A percentile compares a stretch with the other conserved stretches of the same genome.
Evolutionary conservation across 768 basidiomycete genomes (phyloP).

Genomic region (Suillus bovinus): DNA sequence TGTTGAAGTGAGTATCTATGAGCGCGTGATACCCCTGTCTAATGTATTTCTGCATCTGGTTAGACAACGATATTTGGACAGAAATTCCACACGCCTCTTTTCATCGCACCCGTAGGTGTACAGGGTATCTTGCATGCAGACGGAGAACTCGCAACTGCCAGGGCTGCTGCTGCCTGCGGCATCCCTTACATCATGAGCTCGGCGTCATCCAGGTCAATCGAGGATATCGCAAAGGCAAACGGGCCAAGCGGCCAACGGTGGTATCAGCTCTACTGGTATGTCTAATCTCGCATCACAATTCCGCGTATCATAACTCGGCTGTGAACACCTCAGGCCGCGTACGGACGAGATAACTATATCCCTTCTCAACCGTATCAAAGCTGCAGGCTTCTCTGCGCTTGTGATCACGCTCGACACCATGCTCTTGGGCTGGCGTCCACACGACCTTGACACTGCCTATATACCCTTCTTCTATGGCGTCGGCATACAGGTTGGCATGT

Average conservation of each 20-base stretch:
- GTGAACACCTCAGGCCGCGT: constrained; percentile 50
- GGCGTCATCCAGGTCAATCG: constrained; percentile 70
- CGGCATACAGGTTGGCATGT: constrained; percentile 64
- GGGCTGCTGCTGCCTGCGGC: constrained; percentile 59
- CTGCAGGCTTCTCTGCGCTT: constrained; percentile 64
- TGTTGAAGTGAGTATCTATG: constrained; percentile 50
- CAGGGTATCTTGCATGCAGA: constrained; percentile 73
- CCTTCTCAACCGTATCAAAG: constrained; percentile 64
- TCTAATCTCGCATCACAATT: not conserved
- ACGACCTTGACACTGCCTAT: constrained; percentile 65
- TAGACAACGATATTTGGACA: constrained; percentile 75
- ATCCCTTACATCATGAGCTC: constrained; percentile 78
- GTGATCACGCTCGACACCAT: constrained; percentile 82
- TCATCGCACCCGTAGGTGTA: constrained; percentile 77
- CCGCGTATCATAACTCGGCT: not conserved
- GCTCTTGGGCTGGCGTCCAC: constrained; percentile 73
- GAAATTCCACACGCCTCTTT: constrained; percentile 57
- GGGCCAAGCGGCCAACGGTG: constrained; percentile 63
- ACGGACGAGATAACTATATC: constrained; percentile 62
- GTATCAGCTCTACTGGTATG: constrained; percentile 82
- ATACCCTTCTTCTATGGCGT: constrained; percentile 68
- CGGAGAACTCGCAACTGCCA: constrained; percentile 70
- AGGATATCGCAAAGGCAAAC: constrained; percentile 74
- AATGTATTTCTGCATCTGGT: not conserved
- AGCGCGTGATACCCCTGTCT: not conserved